phyloP scores from a whole-genome alignment of 768 basidiomycete genomes.

The Leccinum variicolor region DNA sequence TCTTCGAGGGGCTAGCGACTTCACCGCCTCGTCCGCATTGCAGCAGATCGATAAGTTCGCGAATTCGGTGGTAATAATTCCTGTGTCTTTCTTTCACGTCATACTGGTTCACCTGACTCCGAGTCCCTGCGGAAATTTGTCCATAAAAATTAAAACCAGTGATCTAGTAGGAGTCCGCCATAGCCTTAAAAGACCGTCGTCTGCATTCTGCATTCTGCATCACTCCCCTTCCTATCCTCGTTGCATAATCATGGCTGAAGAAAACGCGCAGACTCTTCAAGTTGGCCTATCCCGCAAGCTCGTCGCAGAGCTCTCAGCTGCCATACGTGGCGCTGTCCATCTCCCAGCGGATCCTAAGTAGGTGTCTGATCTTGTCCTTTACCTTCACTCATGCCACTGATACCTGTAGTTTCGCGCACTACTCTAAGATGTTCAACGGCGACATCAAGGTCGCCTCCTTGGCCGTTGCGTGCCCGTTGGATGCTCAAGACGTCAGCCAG shows the following conservation, averaged over 20 bases:
- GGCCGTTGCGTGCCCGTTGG: conserved; percentile 68
- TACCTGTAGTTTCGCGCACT: conserved; percentile 24
- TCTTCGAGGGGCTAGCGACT: neutral
- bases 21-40: conserved; percentile 15
- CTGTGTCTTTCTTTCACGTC: neutral
- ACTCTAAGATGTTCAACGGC: conserved; percentile 68
- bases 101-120: neutral
- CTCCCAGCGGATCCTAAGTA: conserved; percentile 43
- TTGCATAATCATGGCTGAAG: conserved; percentile 15
- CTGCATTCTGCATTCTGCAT: neutral
- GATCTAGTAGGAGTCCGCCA: neutral
- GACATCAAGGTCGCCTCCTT: conserved; percentile 59
- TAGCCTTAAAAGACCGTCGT: conserved; percentile 15
- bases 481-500: conserved; percentile 81
- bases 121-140: neutral
- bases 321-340: conserved; percentile 47
- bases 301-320: conserved; percentile 43
- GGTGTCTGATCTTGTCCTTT: neutral
- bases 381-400: neutral
- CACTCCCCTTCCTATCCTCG: conserved; percentile 2
- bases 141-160: conserved; percentile 10
- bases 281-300: conserved; percentile 25
- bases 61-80: neutral
- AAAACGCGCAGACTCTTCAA: neutral
- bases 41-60: neutral